Evolutionary conservation across 2,329 filamentous ascomycete genomes (phyloP), one percentile per base, ranked within the genome.

Genomic region (Alternaria sp.): DNA sequence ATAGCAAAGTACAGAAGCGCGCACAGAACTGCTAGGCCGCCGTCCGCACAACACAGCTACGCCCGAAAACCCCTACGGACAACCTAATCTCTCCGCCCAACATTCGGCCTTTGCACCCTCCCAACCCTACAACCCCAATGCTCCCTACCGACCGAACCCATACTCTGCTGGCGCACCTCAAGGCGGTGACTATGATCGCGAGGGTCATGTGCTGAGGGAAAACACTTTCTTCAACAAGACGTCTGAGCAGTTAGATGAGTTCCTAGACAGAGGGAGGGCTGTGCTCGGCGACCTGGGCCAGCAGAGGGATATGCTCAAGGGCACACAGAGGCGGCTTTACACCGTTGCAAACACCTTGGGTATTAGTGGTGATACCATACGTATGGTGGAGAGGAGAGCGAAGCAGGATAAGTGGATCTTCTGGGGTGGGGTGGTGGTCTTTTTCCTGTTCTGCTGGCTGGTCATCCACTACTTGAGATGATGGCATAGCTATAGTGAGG

Each of bases 341-440:
- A 94, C 88, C 70, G 93, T 97, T 20, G 95, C 92, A 7, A 98
- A 96, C 75, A 98, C 95, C 22, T 81, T 99, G 48, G 95, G 95
- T 0, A 87, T 99, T 61, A 96, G 91, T 73, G 94, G 94, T 20
- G 94, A 98, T 77, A 99, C 95, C 2, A 99, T 99, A 66, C 89
- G 95, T 47, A 98, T 95, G 93, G 91, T 99, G 42, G 94, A 98
- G 81, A 83, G 95, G 69, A 85, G 95, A 64, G 93, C 95, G 51
- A 91, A 89, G 78, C 91, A 98, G 82, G 95, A 99, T 78, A 98
- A 97, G 81, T 98, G 94, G 93, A 96, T 99, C 36, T 99, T 99
- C 78, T 91, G 91, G 85, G 91, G 83, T 0, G 93, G 95, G 0
- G 93, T 94, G 3, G 80, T 96, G 5, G 80, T 95, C 36, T 99